Conservation (phyloP, 495 filamentous ascomycete species). For the Penicillium cinerascens region DNA sequence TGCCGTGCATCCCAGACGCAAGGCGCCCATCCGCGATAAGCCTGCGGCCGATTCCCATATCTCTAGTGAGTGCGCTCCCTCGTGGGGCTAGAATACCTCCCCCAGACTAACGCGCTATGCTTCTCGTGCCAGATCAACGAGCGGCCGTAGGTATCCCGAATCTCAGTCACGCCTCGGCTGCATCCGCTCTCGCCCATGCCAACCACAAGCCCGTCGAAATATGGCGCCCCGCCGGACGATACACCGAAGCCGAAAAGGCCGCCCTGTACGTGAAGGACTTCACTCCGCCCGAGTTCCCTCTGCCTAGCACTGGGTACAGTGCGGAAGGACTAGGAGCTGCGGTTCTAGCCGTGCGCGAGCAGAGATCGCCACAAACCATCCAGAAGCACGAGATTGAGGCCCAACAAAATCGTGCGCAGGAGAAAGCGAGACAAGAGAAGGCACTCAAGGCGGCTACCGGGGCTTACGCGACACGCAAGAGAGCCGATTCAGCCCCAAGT, state of each 20-base stretch:
- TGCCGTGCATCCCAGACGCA: slow-evolving; percentile 44
- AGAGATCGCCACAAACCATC: slow-evolving; percentile 19
- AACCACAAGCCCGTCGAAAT: slow-evolving; percentile 57
- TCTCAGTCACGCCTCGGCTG: slow-evolving; percentile 65
- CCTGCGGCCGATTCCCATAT: slow-evolving; percentile 19
- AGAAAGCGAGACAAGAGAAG: slow-evolving; percentile 51
- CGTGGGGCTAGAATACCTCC: slow-evolving; percentile 2
- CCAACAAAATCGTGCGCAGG: slow-evolving; percentile 45
- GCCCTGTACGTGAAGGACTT: slow-evolving; percentile 67
- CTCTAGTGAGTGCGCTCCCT: slow-evolving; percentile 24
- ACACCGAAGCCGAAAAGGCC: slow-evolving; percentile 63
- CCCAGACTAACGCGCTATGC: slow-evolving; percentile 2
- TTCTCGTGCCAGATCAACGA: slow-evolving; percentile 59
- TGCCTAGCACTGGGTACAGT: slow-evolving; percentile 49
- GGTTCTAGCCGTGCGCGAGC: slow-evolving; percentile 61
- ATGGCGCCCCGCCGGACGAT: slow-evolving; percentile 59
- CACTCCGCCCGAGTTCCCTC: slow-evolving; percentile 51
- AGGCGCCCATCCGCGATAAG: slow-evolving; percentile 34
- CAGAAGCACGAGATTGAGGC: slow-evolving; percentile 12
- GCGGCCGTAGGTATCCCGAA: slow-evolving; percentile 64
- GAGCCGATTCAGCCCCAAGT: slow-evolving; percentile 64
- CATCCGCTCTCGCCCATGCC: slow-evolving; percentile 70
- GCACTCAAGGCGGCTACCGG: slow-evolving; percentile 71
- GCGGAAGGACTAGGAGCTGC: slow-evolving; percentile 70
- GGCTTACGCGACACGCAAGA: slow-evolving; percentile 61